These are phyloP conservation scores for Cyberlindnera xylosilytica DNA, from an alignment of 805 yeast genomes.

Conservation along the genomic window DNA sequence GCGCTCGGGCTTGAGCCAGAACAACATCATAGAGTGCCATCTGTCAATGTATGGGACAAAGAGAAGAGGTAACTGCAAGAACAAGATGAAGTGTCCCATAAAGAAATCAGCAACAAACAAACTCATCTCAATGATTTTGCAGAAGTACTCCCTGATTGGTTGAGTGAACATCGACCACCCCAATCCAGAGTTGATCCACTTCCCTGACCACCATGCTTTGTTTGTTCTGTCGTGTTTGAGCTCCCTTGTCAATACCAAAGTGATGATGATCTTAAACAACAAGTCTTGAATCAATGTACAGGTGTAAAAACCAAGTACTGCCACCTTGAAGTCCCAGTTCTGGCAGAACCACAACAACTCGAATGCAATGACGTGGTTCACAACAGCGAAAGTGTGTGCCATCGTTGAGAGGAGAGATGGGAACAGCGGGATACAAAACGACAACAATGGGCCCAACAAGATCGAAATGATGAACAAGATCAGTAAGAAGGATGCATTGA, in stretches of 20 bases:
- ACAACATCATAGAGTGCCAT: conserved; percentile 56
- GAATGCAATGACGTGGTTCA: conserved; percentile 47
- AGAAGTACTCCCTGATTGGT: conserved; percentile 53
- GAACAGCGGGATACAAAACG: conserved; percentile 36
- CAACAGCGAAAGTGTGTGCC: conserved; percentile 45
- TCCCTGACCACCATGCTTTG: conserved; percentile 70
- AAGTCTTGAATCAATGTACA: conserved; percentile 46
- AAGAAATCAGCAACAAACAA: conserved; percentile 52
- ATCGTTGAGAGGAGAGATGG: conserved; percentile 49
- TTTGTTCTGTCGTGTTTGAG: conserved; percentile 51
- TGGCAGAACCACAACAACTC: conserved; percentile 56
- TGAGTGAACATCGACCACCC: conserved; percentile 55
- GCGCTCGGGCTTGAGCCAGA: conserved; percentile 54
- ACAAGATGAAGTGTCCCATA: conserved; percentile 50
- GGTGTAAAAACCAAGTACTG: conserved; percentile 54
- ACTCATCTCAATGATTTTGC: conserved; percentile 56
- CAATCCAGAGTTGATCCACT: conserved; percentile 54
- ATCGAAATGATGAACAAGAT: conserved; percentile 40
- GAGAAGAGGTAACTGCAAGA: conserved; percentile 50
- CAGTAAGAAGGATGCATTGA: conserved; percentile 41
- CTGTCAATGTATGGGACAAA: conserved; percentile 54
- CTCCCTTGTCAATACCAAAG: conserved; percentile 52
- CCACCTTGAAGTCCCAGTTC: conserved; percentile 48
- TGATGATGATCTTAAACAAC: conserved; percentile 43
- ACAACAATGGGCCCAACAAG: conserved; percentile 45